These are phyloP conservation scores for Arctostaphylos glauca DNA, from an alignment of 148 eudicot species.

Conservation along the genomic window DNA sequence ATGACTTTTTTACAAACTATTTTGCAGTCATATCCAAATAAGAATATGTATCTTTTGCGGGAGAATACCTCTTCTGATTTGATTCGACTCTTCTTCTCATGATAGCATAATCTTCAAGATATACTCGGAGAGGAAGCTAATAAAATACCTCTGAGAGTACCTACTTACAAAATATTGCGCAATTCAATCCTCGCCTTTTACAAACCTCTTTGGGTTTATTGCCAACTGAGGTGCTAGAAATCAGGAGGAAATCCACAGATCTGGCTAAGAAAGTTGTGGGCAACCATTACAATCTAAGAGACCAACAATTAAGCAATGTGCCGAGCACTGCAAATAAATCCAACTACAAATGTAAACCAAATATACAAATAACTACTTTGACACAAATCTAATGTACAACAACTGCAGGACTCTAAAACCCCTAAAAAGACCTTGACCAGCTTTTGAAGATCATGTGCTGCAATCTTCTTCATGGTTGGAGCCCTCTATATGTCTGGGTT, in stretches of 20 bases:
- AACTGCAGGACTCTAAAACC: constrained; percentile 23
- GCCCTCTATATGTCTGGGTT: constrained; percentile 38
- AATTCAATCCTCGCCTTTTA: constrained; percentile 20
- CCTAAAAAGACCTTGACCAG: neutral
- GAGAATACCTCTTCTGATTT: no score
- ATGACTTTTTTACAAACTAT: neutral
- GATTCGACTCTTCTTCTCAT: neutral
- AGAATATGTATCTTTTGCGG: neutral
- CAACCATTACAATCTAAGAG: constrained; percentile 23
- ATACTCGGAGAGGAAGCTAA: neutral
- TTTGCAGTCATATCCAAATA: neutral
- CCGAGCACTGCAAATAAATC: constrained; percentile 3
- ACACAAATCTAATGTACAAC: constrained; percentile 53
- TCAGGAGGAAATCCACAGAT: constrained; percentile 11
- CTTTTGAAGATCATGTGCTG: constrained; percentile 33
- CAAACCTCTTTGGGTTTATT: neutral
- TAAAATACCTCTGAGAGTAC: neutral
- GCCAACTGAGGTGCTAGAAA: constrained; percentile 10
- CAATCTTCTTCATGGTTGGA: constrained; percentile 32
- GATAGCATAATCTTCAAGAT: neutral
- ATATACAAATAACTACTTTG: constrained; percentile 78
- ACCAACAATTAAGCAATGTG: constrained; percentile 2
- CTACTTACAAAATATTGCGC: constrained; percentile 33
- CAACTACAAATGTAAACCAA: constrained; percentile 19
- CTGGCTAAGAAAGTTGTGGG: constrained; percentile 48